Evolutionary conservation across 352 stramenopile genomes (phyloP), one percentile per base, ranked within the genome.

Genomic region (Phytophthora pistaciae): DNA sequence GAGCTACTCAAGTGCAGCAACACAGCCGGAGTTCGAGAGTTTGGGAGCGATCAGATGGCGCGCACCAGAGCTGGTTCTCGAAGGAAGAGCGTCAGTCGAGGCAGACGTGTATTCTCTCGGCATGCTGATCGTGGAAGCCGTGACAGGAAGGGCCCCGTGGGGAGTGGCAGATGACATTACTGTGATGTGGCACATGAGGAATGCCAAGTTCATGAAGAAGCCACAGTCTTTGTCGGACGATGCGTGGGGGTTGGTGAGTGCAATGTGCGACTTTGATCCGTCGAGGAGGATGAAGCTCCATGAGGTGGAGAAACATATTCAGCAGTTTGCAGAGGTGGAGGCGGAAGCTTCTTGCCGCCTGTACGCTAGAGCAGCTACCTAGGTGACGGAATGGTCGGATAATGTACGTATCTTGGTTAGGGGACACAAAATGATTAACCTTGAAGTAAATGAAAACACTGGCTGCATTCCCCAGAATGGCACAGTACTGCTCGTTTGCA

Each of bases 21-120:
- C 20, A 7, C 18, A 46, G 9, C 58, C 58, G 14, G 13, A 21
- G 0, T 64, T 49, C 29, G 29, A 23, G 9, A 48, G 56, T 33
- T 38, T 64, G 21, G 58, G 58, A 0, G 58, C 58, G 13, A 56
- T 56, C 21, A 46, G 58, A 2, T 64, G 46, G 42, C 42, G 58
- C 4, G 58, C 58, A 36, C 58, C 44, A 0, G 58, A 64, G n/a
- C 50, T 64, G n/a, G 25, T 56, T 23, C 13, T 27, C 8, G 6
- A 20, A 5, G 46, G 46, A 31, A 25, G 11, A 7, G 25, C 58
- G 10, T 64, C 58, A 1, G 38, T 56, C 29, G 58, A 64, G 44
- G 58, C 58, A 16, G 58, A 64, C 25, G n/a, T 64, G 5, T 64
- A 56, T 36, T 64, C 46, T 5, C 46, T 64, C 13, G 58, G 58